Evolutionary conservation across 768 basidiomycete genomes (phyloP).

Genomic region (Pisolithus microcarpus): DNA sequence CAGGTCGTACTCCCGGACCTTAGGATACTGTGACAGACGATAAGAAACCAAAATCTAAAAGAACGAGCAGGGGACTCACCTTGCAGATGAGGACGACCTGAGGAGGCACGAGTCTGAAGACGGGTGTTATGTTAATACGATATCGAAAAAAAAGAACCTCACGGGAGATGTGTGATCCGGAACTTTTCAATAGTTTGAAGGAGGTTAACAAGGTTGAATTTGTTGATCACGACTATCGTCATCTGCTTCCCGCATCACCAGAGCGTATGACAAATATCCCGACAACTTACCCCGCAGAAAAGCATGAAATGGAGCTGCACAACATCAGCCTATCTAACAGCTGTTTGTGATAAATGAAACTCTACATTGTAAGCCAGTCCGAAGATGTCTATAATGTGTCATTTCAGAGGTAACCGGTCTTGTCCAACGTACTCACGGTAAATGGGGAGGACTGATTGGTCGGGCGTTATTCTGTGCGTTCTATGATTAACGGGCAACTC

Average conservation of each 20-base stretch:
- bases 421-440: conserved; percentile 39
- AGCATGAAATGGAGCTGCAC: conserved; percentile 43
- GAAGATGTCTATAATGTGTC: conserved; percentile 43
- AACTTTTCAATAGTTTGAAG: conserved; percentile 54
- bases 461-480: neutral
- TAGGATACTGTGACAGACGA: conserved; percentile 38
- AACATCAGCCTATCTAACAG: conserved; percentile 4
- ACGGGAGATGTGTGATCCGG: conserved; percentile 52
- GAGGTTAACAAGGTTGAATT: conserved; percentile 56
- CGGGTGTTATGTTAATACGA: neutral
- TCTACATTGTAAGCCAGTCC: conserved; percentile 49
- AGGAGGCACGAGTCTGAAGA: conserved; percentile 52
- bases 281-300: conserved; percentile 44
- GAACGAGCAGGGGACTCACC: conserved; percentile 26
- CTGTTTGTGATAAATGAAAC: conserved; percentile 10
- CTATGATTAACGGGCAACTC: conserved; percentile 12
- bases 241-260: conserved; percentile 29
- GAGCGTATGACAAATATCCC: neutral
- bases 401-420: conserved; percentile 4
- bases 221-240: conserved; percentile 52
- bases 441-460: conserved; percentile 46
- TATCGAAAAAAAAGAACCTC: conserved; percentile 9
- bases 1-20: conserved; percentile 42
- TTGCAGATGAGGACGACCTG: conserved; percentile 63
- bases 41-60: neutral